Evolutionary conservation across 2,329 filamentous ascomycete genomes (phyloP), one percentile per base, ranked within the genome.

Genomic region (Venturia oleaginea): DNA sequence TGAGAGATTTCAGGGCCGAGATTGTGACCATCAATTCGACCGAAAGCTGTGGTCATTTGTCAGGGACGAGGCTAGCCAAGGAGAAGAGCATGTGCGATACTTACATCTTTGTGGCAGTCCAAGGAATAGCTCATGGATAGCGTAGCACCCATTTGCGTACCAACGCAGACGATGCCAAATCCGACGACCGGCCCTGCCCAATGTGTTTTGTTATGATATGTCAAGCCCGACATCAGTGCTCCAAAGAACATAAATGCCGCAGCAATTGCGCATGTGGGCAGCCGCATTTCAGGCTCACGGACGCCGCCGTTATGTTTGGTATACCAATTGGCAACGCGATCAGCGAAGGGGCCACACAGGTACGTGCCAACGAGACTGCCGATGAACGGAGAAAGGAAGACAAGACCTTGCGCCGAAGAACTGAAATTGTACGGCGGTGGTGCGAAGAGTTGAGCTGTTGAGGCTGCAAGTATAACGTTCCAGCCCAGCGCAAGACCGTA

Each of bases 151-250:
- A 71, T 73, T 63, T 73, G 72, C 19, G 66, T 68, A 11, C 71
- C 71, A 5, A 68, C 68, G 5, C 46, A 64, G 22, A 64, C 27
- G 17, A 81, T 76, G 19, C 79, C 78, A 63, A 80, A 80, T 3
- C 76, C 77, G 62, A 80, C 76, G 68, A 80, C 79, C 59, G 80
- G 67, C 11, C 75, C 72, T 4, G 74, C 74, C 79, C 79, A 81
- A 65, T 77, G 71, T 65, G 79, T 60, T 2, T 69, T 71, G 19
- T 73, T 66, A 60, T 76, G 71, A 8, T 79, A 77, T 5, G 77
- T 78, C 62, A 79, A 80, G 1, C 78, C 78, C 62, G 79, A 80
- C 19, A 77, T 65, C 22, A 81, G 63, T 62, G 76, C 78, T 0
- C 79, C 79, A 2, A 75, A 74, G 1, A 74, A 75, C 0, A 77